Conservation (phyloP, 1,284 basidiomycete genomes). For the Ceratobasidium sp. region DNA sequence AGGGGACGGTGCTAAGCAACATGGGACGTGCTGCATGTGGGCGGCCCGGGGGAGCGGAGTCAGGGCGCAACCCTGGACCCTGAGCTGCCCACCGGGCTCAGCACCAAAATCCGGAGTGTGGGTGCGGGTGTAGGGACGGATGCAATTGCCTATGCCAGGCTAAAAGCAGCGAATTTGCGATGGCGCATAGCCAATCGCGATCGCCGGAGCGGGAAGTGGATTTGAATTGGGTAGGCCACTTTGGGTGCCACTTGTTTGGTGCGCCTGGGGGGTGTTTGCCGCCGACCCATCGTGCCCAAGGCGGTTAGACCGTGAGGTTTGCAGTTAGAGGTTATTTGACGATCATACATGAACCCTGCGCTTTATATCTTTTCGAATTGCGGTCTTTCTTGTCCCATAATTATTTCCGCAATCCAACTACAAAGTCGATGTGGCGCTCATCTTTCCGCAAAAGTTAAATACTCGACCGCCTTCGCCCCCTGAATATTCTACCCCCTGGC, state of each 20-base stretch:
- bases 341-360: constrained; percentile 22
- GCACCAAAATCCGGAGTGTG: not conserved
- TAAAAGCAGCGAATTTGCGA: constrained; percentile 6
- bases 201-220: constrained; percentile 8
- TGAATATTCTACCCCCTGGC: constrained; percentile 13
- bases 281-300: constrained; percentile 7
- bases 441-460: constrained; percentile 41
- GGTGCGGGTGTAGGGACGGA: not conserved
- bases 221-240: constrained; percentile 20
- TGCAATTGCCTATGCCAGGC: not conserved
- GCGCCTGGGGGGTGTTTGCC: no score
- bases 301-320: constrained; percentile 19
- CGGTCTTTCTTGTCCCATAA: constrained; percentile 34
- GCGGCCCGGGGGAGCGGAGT: not conserved
- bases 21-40: not conserved
- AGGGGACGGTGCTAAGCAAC: no score
- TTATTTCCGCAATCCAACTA: constrained; percentile 30
- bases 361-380: constrained; percentile 19
- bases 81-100: not conserved
- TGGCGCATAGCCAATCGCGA: constrained; percentile 1
- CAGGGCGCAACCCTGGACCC: not conserved
- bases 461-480: not conserved
- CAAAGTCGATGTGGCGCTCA: constrained; percentile 38
- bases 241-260: constrained; percentile 9
- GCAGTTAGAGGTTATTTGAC: constrained; percentile 33